phyloP scores from a whole-genome alignment of 2,329 filamentous ascomycete species.

The Botrytis fabae region DNA sequence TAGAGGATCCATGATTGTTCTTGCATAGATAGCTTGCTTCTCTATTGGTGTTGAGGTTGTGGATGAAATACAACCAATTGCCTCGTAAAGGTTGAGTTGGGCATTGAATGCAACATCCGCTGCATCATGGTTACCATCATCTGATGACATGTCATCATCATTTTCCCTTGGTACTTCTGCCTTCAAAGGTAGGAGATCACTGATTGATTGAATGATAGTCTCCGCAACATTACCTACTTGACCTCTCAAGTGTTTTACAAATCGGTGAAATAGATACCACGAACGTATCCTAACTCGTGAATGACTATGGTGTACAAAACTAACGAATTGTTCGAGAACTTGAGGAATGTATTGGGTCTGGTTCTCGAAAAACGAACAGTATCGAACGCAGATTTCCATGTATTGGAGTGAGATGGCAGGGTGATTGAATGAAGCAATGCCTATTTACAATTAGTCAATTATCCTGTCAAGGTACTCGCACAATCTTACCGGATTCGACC shows the following conservation, averaged over 20 bases:
- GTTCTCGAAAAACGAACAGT: slow-evolving; percentile 87
- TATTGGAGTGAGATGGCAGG: slow-evolving; percentile 93
- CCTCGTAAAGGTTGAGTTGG: slow-evolving; percentile 92
- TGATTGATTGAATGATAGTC: slow-evolving; percentile 85
- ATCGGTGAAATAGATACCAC: slow-evolving; percentile 95
- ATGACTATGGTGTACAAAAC: slow-evolving; percentile 83
- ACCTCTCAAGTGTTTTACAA: slow-evolving; percentile 81
- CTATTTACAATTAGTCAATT: slow-evolving; percentile 48
- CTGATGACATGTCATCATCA: slow-evolving; percentile 89
- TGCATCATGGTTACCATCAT: slow-evolving; percentile 85
- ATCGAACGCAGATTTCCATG: slow-evolving; percentile 97
- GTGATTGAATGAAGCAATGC: slow-evolving; percentile 81
- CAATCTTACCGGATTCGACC: slow-evolving; percentile 79
- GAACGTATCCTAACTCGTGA: slow-evolving; percentile 85
- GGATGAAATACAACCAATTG: slow-evolving; percentile 89
- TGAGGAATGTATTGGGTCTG: slow-evolving; percentile 79
- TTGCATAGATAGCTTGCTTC: slow-evolving; percentile 84
- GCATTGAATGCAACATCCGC: slow-evolving; percentile 89
- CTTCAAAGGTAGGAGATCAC: slow-evolving; percentile 84
- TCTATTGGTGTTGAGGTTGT: slow-evolving; percentile 73
- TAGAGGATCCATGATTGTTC: slow-evolving; percentile 84
- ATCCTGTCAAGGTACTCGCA: slow-evolving; percentile 17
- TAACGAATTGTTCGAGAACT: slow-evolving; percentile 88
- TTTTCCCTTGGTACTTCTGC: slow-evolving; percentile 80
- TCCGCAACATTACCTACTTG: slow-evolving; percentile 89